Base-by-base conservation (phyloP, 2,329 filamentous ascomycete species). In the Aspergillus sp. region DNA sequence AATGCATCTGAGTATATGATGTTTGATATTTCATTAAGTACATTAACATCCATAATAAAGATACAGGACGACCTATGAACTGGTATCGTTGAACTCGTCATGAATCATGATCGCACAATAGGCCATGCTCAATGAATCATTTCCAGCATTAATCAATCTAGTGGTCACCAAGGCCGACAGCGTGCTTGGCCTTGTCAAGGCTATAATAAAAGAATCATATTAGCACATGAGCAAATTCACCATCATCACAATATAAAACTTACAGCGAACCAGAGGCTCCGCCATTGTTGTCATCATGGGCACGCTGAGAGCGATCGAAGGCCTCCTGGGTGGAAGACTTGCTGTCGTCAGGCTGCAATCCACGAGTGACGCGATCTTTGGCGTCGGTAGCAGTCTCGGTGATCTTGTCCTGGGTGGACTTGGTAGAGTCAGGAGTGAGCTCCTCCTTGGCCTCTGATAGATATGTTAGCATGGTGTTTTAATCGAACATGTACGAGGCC, bases 341-440 rank as follows among this genome's bases (percentile, higher is more conserved):
- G 60, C 68, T 62, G 32, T 67, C 60, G 55, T 83, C 79, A 58
- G 75, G 60, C 60, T 77, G 69, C 36, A 62, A 29, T 46, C 74
- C 73, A 51, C 76, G 76, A 55, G 70, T 64, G 50, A 75, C 40
- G 57, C 78, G 79, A 69, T 83, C 81, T 44, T 60, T 65, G 45
- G 71, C 71, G 54, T 78, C 77, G 49, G 78, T 82, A 59, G 77
- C 39, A 43, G 65, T 61, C 65, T 83, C 37, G 63, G 75, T 76
- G 50, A 75, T 52, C 72, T 82, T 79, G 51, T 81, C 68, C 57
- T 73, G 67, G 56, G 78, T 80, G 49, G 79, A 82, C 72, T 84
- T 83, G 67, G 73, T 65, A 60, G 72, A 72, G 64, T 83, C 73
- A 46, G 81, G 80, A 56, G 73, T 79, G 45, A 79, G 50, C 57